A percentile compares a stretch with the other conserved stretches of the same genome.
Conservation (phyloP, 2,329 filamentous ascomycete species). For the Fusarium agapanthi region DNA sequence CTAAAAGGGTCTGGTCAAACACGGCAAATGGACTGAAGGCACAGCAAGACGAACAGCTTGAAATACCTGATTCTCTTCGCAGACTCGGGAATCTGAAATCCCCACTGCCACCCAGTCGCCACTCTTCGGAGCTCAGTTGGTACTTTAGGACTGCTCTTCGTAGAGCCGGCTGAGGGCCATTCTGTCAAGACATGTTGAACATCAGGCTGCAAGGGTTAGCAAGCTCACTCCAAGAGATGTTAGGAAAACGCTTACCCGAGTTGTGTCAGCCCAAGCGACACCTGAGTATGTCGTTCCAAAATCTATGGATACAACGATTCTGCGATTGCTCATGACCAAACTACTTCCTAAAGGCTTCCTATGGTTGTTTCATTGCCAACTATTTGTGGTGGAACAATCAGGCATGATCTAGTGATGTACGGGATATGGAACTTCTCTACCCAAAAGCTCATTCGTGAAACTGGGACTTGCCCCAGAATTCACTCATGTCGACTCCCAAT, state of each 20-base stretch:
- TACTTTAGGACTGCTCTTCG: conserved; percentile 54
- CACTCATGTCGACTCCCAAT: conserved; percentile 20
- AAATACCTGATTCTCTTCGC: conserved; percentile 55
- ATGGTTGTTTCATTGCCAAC: conserved; percentile 32
- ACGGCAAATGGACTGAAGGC: not conserved
- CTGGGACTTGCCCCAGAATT: conserved; percentile 30
- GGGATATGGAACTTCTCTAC: conserved; percentile 18
- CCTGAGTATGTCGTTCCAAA: conserved; percentile 67
- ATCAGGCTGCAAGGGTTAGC: conserved; percentile 48
- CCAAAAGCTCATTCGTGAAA: conserved; percentile 21
- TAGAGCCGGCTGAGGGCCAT: conserved; percentile 52
- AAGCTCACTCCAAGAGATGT: not conserved
- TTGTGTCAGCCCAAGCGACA: conserved; percentile 60
- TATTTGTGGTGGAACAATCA: conserved; percentile 26
- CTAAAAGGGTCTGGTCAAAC: conserved; percentile 38
- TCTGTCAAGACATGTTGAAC: conserved; percentile 53
- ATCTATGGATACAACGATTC: conserved; percentile 62
- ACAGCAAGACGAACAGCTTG: conserved; percentile 54
- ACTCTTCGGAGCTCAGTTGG: conserved; percentile 58
- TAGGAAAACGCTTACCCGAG: conserved; percentile 43
- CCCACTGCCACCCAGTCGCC: conserved; percentile 57
- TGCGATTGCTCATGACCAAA: conserved; percentile 47
- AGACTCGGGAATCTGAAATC: conserved; percentile 56
- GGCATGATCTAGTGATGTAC: conserved; percentile 21
- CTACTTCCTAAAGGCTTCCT: conserved; percentile 21